phyloP scores from a whole-genome alignment of 2,329 filamentous ascomycete genomes.

The Chaetomiaceae sp. region DNA sequence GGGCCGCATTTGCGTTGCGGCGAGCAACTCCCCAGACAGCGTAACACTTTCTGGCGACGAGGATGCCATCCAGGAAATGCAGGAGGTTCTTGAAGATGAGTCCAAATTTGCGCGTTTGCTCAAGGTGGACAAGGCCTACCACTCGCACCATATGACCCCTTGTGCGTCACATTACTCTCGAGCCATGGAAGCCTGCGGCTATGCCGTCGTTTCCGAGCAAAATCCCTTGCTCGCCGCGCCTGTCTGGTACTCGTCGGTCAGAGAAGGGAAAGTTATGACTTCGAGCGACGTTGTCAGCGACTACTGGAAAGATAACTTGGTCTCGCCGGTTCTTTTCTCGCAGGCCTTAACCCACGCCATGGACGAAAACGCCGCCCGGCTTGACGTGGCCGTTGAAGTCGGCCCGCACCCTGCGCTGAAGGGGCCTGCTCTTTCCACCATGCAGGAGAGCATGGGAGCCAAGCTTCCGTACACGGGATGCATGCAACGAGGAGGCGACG shows the following conservation, averaged over 20 bases:
- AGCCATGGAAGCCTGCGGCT: not conserved
- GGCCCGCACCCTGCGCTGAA: not conserved
- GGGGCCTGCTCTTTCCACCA: not conserved
- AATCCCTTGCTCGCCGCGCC: no score
- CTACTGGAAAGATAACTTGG: not conserved
- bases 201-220: not conserved
- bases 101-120: slow-evolving; percentile 29
- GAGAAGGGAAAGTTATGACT: not conserved
- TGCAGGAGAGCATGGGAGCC: no score
- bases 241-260: not conserved
- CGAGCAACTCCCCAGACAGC: slow-evolving; percentile 8
- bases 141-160: slow-evolving; percentile 10
- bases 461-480: not conserved
- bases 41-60: slow-evolving; percentile 2
- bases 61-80: not conserved
- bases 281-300: not conserved
- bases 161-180: not conserved
- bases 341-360: not conserved
- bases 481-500: not conserved
- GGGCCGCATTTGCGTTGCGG: slow-evolving; percentile 27
- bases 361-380: not conserved
- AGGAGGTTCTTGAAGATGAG: not conserved
- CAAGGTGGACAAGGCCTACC: slow-evolving; percentile 35
- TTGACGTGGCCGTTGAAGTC: not conserved
- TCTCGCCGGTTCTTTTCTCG: not conserved